Evolutionary conservation across 192 early-diverging fungal species (phyloP), one percentile per base, ranked within the genome.

Genomic region (Dissophora globulifera): DNA sequence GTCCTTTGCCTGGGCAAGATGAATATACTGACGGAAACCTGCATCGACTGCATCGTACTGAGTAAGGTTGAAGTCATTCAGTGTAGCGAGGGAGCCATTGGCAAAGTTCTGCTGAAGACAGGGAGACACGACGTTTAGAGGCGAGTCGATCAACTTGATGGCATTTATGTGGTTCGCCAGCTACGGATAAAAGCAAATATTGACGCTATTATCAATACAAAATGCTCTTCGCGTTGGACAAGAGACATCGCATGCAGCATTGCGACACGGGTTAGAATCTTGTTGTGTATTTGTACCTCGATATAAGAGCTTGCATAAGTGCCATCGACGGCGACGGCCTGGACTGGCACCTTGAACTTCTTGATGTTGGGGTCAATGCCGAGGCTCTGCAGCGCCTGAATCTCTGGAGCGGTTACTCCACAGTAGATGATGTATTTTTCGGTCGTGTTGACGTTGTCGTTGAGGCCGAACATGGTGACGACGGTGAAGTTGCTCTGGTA

Each of bases 341-440:
- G 26, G n/a, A 85, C 58, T 20, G 83, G 83, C 12, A 82, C 64
- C 17, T 72, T 71, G 29, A 85, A 75, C 23, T 0, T 31, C 0
- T 19, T 29, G 5, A 30, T 20, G 1, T 0, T 15, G 5, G n/a
- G 1, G 25, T 32, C n/a, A 47, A 64, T 27, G 5, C 65, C 62
- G 45, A 61, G 54, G 20, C 46, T 23, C 29, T 38, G 32, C 33
- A 80, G 32, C 22, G 49, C 63, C 1, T 38, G 27, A 17, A 27
- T 29, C 1, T 61, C 66, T 13, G 78, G 78, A 20, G 31, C 20
- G 0, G 17, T 5, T 12, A 13, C 30, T 16, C 55, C 57, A 45
- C 83, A 85, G 42, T 85, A 80, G 4, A 85, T 58, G 10, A 83
- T 31, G 38, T 80, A 83, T 19, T 43, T 60, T 38, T 85, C 81